Conservation (phyloP, 352 stramenopile genomes). For the Pythium monospermum region DNA sequence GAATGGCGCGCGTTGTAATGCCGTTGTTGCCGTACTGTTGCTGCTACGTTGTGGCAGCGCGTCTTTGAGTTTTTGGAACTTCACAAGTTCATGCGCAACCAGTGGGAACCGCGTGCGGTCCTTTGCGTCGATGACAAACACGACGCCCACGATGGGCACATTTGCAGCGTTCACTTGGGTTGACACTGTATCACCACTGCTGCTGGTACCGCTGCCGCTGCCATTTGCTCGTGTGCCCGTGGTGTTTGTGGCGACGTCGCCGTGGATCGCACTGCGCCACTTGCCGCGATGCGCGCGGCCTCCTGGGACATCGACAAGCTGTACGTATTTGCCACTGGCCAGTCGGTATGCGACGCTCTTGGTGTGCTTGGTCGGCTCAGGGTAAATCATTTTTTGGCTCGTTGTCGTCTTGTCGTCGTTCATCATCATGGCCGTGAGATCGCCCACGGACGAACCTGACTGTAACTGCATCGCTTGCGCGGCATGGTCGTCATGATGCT, state of each 20-base stretch:
- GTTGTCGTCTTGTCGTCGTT: not conserved
- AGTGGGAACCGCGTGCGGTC: conserved; percentile 44
- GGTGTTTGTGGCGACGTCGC: not conserved
- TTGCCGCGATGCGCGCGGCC: conserved; percentile 23
- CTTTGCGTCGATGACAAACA: conserved; percentile 49
- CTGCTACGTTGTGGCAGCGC: conserved; percentile 5
- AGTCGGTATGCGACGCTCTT: conserved; percentile 22
- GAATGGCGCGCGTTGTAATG: conserved; percentile 31
- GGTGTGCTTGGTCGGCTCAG: conserved; percentile 6
- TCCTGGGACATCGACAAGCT: conserved; percentile 42
- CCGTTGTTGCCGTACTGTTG: not conserved
- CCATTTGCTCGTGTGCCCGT: not conserved
- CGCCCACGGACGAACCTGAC: not conserved
- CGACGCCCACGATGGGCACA: conserved; percentile 33
- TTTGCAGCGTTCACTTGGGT: not conserved
- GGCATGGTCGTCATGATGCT: not conserved
- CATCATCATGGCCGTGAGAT: conserved; percentile 5
- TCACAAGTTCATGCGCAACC: conserved; percentile 43
- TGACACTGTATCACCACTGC: no score
- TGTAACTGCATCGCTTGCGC: not conserved
- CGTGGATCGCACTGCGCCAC: not conserved
- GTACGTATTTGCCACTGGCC: conserved; percentile 38
- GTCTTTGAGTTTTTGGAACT: conserved; percentile 36
- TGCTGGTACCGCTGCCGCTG: not conserved
- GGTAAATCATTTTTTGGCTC: conserved; percentile 2